Base-by-base conservation (phyloP, 306 rosid species). In the Urtica urens region DNA sequence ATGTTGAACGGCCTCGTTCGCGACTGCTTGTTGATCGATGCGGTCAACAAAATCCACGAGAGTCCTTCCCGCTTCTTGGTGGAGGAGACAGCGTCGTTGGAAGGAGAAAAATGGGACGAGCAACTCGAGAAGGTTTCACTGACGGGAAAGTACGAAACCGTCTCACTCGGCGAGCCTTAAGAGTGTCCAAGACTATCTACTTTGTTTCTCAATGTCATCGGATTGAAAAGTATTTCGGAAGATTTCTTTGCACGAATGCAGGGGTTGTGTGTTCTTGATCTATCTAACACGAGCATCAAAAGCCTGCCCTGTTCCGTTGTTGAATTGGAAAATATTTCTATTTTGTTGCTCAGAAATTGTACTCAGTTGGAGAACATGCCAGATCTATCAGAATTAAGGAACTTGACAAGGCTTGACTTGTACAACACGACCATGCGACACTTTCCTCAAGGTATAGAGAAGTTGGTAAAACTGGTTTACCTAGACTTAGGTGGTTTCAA, bases 101-200 rank as follows among this genome's bases (percentile, higher is more conserved):
- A 46, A 23, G 48, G 35, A 45, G 53, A 53, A 12, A 13, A 33
- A 0, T 53, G 68, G 68, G 46, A 18, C 10, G 25, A 46, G 17
- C 23, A 35, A 23, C 60, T 53, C 10, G 49, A 45, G 46, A 53
- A 45, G 30, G 61, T 53, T 4, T 53, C 61, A 16, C 27, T 62
- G 46, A 43, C 43, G 67, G 23, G 22, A 3, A 62, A 44, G 29
- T 7, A 47, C 43, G 8, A 34, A 41, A 34, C 35, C 45, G n/a
- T 0, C 29, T 7, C 5, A 35, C 40, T 7, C 17, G 22, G 29
- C 3, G 37, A 7, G 13, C 16, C 55, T 1, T 60, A 49, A n/a
- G 18, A 10, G 16, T 65, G 71, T 45, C 58, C 71, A 0, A 46
- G 28, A 34, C 50, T 65, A 3, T 43, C 71, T 2, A 58, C 60